phyloP scores from a whole-genome alignment of 1,284 basidiomycete genomes.

The Tilletia caries region DNA sequence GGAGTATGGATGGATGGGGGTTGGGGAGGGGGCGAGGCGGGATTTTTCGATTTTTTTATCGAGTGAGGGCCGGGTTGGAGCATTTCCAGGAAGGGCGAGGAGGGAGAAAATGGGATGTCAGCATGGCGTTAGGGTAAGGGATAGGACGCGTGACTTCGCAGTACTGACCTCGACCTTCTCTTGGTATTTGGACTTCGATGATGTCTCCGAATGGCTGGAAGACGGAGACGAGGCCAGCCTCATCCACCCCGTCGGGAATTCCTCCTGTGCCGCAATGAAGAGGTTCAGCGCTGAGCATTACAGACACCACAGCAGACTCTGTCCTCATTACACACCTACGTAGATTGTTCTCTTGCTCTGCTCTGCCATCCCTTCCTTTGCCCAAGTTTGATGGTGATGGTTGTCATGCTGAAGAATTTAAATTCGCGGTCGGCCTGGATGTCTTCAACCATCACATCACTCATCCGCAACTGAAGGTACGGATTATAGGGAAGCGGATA shows the following conservation, averaged over 20 bases:
- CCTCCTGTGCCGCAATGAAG: constrained; percentile 16
- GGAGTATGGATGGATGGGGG: neutral
- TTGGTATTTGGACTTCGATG: constrained; percentile 28
- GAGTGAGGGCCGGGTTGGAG: too few relatives aligned
- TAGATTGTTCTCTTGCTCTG: constrained; percentile 13
- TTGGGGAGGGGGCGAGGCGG: neutral
- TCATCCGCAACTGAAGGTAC: too few relatives aligned
- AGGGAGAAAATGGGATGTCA: neutral
- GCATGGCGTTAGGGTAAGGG: neutral
- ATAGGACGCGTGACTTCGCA: neutral
- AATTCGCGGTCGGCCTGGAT: neutral
- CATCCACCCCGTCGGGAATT: constrained; percentile 20
- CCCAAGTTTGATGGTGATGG: neutral
- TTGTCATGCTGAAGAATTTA: neutral
- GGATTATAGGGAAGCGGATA: too few relatives aligned
- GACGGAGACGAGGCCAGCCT: constrained; percentile 19
- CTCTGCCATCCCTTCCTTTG: neutral
- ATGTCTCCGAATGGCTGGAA: constrained; percentile 34
- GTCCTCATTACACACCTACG: neutral
- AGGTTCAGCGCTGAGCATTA: constrained; percentile 14
- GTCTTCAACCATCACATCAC: too few relatives aligned
- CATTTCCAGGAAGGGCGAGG: neutral
- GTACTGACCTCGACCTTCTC: constrained; percentile 13
- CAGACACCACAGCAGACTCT: neutral
- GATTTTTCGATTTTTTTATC: too few relatives aligned